Percentiles rank a stretch among this genome's conserved stretches.
phyloP scores from a whole-genome alignment of 805 yeast genomes.

The Kodamaea kaohsiungensis region DNA sequence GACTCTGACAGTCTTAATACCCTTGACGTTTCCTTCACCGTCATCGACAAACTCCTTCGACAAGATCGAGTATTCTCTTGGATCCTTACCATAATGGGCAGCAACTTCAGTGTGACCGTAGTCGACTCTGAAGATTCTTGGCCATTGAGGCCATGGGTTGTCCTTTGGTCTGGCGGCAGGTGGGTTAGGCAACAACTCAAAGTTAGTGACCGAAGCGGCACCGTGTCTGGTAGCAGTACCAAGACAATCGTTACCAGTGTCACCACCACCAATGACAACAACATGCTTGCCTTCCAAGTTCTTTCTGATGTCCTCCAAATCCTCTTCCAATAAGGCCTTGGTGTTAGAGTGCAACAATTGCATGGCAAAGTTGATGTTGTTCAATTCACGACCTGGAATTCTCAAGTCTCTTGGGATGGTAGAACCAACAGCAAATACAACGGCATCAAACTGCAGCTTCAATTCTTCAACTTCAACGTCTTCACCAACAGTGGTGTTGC shows the following conservation, averaged over 20 bases:
- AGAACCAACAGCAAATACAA: slow-evolving; percentile 89
- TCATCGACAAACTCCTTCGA: slow-evolving; percentile 96
- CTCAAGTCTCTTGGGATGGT: slow-evolving; percentile 94
- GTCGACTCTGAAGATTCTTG: slow-evolving; percentile 94
- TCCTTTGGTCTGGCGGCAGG: slow-evolving; percentile 83
- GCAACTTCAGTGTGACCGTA: slow-evolving; percentile 96
- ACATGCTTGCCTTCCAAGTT: slow-evolving; percentile 83
- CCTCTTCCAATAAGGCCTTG: slow-evolving; percentile 79
- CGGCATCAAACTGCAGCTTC: slow-evolving; percentile 70
- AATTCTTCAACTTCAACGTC: slow-evolving; percentile 74
- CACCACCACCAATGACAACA: slow-evolving; percentile 99
- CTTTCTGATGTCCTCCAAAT: slow-evolving; percentile 73
- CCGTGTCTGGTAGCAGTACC: slow-evolving; percentile 98
- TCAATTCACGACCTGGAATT: slow-evolving; percentile 90
- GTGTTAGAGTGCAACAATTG: slow-evolving; percentile 85
- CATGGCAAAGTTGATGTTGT: slow-evolving; percentile 95
- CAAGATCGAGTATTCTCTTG: slow-evolving; percentile 93
- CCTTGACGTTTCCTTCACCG: slow-evolving; percentile 91
- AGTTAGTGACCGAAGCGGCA: slow-evolving; percentile 89
- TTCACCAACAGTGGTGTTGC: slow-evolving; percentile 81
- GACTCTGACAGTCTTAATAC: slow-evolving; percentile 93
- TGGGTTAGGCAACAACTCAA: slow-evolving; percentile 93
- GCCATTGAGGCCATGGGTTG: slow-evolving; percentile 99
- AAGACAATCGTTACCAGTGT: slow-evolving; percentile 98
- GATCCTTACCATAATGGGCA: slow-evolving; percentile 94